Evolutionary conservation across 192 early-diverging fungal species (phyloP).

Genomic region (Mortierella claussenii): DNA sequence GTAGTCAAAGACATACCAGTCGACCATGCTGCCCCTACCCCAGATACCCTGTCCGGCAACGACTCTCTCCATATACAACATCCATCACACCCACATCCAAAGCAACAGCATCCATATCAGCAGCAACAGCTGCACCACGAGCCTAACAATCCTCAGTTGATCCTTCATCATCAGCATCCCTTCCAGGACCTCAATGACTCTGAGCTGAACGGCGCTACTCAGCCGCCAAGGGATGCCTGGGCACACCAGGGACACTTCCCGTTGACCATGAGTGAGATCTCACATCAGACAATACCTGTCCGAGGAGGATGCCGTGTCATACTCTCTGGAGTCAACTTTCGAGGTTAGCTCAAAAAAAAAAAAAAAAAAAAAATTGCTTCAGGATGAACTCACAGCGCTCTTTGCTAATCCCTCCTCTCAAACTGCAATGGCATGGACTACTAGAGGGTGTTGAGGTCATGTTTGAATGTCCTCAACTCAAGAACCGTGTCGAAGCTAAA

Average conservation of each 20-base stretch:
- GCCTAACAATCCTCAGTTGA: neutral
- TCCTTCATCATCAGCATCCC: neutral
- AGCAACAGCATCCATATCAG: no score
- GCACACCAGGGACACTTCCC: conserved; percentile 46
- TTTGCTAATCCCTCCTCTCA: neutral
- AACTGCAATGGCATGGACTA: neutral
- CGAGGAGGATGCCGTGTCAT: conserved; percentile 22
- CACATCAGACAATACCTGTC: conserved; percentile 3
- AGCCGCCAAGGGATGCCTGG: conserved; percentile 28
- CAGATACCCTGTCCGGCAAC: no score
- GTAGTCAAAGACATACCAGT: no score
- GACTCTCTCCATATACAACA: no score
- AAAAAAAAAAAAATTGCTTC: no score
- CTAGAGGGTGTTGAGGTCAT: conserved; percentile 33
- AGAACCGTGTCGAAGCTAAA: neutral
- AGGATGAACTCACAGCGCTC: neutral
- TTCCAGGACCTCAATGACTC: neutral
- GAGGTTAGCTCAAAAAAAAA: no score
- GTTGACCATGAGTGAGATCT: conserved; percentile 13
- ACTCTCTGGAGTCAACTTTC: conserved; percentile 36
- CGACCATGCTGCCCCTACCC: no score
- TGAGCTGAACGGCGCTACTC: neutral
- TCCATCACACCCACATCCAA: no score
- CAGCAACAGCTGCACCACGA: neutral
- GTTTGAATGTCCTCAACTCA: conserved; percentile 27